Conservation (phyloP, 169 alveolate species). For the Eimeria acervulina region DNA sequence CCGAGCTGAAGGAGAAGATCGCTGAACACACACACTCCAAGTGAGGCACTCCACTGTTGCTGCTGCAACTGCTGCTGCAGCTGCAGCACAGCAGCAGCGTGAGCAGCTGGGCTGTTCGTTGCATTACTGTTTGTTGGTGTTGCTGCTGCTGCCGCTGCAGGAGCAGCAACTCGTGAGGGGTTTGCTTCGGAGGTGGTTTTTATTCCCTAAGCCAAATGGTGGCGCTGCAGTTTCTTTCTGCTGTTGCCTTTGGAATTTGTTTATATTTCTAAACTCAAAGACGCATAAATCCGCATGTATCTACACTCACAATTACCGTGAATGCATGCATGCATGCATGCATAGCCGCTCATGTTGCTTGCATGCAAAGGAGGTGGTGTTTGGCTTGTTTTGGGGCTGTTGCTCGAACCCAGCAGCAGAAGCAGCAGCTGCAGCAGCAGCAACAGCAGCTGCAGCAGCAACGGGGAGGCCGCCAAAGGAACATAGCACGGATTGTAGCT, state of each 20-base stretch:
- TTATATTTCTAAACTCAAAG: neutral
- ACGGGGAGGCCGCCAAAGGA: neutral
- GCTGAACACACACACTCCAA: neutral
- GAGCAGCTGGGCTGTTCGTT: neutral
- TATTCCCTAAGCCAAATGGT: too few species aligned
- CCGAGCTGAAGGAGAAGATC: conserved; percentile 22
- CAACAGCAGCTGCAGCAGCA: neutral
- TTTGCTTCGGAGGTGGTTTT: neutral
- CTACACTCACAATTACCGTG: neutral
- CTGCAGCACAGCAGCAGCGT: too few species aligned
- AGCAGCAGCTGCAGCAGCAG: neutral
- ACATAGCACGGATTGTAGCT: neutral
- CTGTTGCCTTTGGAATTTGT: too few species aligned
- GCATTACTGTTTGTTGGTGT: neutral
- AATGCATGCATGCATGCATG: neutral
- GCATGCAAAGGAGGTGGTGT: neutral
- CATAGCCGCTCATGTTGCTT: neutral
- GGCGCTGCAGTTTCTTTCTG: too few species aligned
- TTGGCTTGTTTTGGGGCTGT: neutral
- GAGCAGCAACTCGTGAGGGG: neutral
- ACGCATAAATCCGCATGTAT: too few species aligned
- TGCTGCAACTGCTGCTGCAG: conserved; percentile 9
- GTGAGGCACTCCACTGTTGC: neutral
- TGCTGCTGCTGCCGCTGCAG: neutral
- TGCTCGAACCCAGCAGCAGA: neutral